These are phyloP conservation scores for Aspergillus vadensis DNA, from an alignment of 2,329 filamentous ascomycete genomes.

Conservation along the genomic window DNA sequence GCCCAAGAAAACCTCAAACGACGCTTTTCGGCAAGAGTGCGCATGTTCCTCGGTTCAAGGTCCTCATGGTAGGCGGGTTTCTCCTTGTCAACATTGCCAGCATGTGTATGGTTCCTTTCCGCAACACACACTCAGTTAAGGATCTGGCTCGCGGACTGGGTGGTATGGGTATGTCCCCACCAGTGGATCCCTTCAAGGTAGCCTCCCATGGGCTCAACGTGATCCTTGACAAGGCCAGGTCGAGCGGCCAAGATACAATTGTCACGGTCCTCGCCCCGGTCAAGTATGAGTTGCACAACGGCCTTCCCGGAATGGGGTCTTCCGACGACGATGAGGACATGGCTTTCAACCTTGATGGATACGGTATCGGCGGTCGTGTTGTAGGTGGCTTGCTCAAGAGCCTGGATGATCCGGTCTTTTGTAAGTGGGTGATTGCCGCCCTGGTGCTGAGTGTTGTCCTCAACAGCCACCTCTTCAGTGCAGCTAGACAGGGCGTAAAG, in stretches of 20 bases:
- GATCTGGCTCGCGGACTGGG: constrained; percentile 27
- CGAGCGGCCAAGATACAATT: constrained; percentile 65
- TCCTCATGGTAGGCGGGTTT: constrained; percentile 92
- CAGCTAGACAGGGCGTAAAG: constrained; percentile 96
- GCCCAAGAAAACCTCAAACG: constrained; percentile 67
- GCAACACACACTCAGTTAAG: constrained; percentile 56
- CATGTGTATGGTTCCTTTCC: constrained; percentile 85
- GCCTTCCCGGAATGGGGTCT: constrained; percentile 38
- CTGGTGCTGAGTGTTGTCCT: constrained; percentile 88
- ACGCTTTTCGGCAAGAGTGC: constrained; percentile 80
- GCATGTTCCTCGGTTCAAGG: constrained; percentile 93
- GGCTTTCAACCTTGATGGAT: constrained; percentile 55
- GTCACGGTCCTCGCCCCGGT: constrained; percentile 90
- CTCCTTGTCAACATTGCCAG: constrained; percentile 88
- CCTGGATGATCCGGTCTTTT: constrained; percentile 89
- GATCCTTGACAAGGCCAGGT: constrained; percentile 71
- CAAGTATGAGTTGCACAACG: constrained; percentile 80
- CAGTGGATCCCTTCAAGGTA: constrained; percentile 95
- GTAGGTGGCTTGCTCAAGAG: constrained; percentile 90
- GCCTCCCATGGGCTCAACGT: constrained; percentile 86
- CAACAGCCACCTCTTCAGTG: constrained; percentile 98
- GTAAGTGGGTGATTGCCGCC: constrained; percentile 95
- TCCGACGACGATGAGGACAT: constrained; percentile 58
- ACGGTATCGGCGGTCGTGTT: constrained; percentile 78
- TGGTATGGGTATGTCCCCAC: constrained; percentile 68